phyloP scores from a whole-genome alignment of 1,284 basidiomycete species.

The Meira nashicola region DNA sequence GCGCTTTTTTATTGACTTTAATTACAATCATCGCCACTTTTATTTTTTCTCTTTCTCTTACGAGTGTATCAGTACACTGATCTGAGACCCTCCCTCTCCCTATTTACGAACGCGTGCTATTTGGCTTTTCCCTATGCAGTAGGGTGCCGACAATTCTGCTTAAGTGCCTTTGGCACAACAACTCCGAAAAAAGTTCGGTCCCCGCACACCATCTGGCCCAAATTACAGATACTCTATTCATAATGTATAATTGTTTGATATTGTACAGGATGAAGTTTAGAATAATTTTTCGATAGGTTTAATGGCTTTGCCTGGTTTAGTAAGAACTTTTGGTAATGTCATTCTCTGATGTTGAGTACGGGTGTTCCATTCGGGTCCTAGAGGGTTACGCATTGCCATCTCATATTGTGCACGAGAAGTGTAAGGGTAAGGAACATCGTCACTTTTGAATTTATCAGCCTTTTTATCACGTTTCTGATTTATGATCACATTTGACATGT shows the following conservation, averaged over 20 bases:
- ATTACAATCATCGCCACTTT: not conserved
- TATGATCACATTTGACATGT: slow-evolving; percentile 83
- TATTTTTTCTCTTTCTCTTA: not conserved
- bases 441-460: slow-evolving; percentile 76
- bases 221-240: too few relatives aligned
- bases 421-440: slow-evolving; percentile 79
- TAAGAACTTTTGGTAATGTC: slow-evolving; percentile 40
- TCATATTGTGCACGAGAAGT: slow-evolving; percentile 86
- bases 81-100: too few relatives aligned
- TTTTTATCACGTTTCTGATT: slow-evolving; percentile 92
- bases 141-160: too few relatives aligned
- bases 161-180: too few relatives aligned
- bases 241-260: too few relatives aligned
- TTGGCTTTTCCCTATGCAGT: too few relatives aligned
- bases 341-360: slow-evolving; percentile 76
- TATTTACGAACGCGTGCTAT: too few relatives aligned
- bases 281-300: slow-evolving; percentile 24
- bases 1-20: not conserved
- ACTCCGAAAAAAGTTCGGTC: too few relatives aligned
- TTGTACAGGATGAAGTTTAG: not conserved
- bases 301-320: slow-evolving; percentile 42
- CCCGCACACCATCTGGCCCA: too few relatives aligned
- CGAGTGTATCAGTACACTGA: too few relatives aligned
- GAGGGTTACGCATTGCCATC: slow-evolving; percentile 69
- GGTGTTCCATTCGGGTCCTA: slow-evolving; percentile 92